Evolutionary conservation across 495 filamentous ascomycete species (phyloP).

Genomic region (Haplographium delicatum): DNA sequence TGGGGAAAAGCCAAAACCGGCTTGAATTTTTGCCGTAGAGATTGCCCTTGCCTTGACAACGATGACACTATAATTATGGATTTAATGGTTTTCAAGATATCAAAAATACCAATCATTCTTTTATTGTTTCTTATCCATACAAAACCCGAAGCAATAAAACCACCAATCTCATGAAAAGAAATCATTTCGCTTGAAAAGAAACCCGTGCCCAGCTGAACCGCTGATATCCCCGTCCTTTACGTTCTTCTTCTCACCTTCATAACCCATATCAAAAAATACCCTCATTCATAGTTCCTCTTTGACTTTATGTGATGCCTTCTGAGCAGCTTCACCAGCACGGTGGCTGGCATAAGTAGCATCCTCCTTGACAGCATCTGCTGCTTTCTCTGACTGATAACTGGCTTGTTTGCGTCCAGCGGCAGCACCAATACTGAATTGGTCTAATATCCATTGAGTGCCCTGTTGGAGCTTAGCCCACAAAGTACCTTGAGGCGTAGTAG

Average conservation of each 20-base stretch:
- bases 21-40: too few relatives aligned
- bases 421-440: slow-evolving; percentile 54
- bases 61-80: too few relatives aligned
- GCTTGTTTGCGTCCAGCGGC: slow-evolving; percentile 58
- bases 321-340: slow-evolving; percentile 30
- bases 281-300: slow-evolving; percentile 28
- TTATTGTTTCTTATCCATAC: not conserved
- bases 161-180: not conserved
- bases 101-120: too few relatives aligned
- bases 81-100: too few relatives aligned
- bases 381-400: slow-evolving; percentile 30
- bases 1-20: too few relatives aligned
- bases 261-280: not conserved
- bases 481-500: slow-evolving; percentile 57
- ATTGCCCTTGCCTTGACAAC: too few relatives aligned
- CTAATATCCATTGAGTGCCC: slow-evolving; percentile 34
- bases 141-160: not conserved
- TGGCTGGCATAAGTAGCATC: slow-evolving; percentile 26
- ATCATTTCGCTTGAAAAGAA: not conserved
- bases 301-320: slow-evolving; percentile 24
- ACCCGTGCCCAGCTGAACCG: not conserved
- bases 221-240: not conserved
- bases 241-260: not conserved
- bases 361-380: slow-evolving; percentile 22
- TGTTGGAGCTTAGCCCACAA: slow-evolving; percentile 59